Evolutionary conservation across 2,329 filamentous ascomycete species (phyloP).

Genomic region (Colletotrichum simmondsii): DNA sequence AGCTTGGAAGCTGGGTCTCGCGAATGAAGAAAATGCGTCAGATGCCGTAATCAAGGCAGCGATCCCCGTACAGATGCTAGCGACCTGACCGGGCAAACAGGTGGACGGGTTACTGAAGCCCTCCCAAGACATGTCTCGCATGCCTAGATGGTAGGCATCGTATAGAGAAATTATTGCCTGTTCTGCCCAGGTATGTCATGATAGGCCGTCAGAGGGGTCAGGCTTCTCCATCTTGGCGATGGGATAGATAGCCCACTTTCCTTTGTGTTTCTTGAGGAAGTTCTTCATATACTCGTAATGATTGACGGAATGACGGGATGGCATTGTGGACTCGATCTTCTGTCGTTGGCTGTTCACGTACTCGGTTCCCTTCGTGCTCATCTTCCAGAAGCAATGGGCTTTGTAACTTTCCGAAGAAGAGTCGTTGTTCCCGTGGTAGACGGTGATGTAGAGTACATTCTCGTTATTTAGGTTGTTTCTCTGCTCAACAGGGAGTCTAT

Average conservation of each 20-base stretch:
- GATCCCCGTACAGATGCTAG: neutral
- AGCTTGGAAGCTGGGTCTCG: neutral
- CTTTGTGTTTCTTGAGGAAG: neutral
- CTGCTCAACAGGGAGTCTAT: neutral
- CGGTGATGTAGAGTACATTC: neutral
- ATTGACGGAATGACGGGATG: neutral
- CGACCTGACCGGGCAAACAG: neutral
- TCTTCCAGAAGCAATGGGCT: neutral
- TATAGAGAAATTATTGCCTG: neutral
- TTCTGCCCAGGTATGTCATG: neutral
- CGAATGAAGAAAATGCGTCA: neutral
- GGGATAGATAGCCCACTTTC: neutral
- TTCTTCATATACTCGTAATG: neutral
- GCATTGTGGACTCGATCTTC: neutral
- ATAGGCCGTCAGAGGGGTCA: neutral
- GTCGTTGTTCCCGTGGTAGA: neutral
- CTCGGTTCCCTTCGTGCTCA: neutral
- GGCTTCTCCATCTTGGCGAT: neutral
- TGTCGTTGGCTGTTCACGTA: neutral
- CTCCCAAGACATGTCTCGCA: neutral
- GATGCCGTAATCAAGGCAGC: neutral
- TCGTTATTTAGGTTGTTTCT: neutral
- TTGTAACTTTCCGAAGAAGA: too few species aligned
- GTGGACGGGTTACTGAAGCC: neutral
- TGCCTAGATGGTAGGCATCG: neutral